phyloP scores from a whole-genome alignment of 139 green algal species.

The Coccomyxa sp. region DNA sequence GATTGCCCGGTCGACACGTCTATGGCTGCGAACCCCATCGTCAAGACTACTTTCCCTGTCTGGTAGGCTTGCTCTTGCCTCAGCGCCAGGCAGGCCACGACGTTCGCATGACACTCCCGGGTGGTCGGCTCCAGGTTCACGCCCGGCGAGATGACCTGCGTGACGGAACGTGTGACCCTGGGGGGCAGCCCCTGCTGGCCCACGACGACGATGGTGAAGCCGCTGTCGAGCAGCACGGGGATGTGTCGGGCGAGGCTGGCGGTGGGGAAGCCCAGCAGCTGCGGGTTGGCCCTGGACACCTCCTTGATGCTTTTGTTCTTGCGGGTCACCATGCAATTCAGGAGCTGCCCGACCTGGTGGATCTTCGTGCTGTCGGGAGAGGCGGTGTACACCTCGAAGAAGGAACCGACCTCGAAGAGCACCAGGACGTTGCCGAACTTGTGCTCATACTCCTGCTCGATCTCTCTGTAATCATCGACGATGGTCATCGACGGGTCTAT shows the following conservation, averaged over 20 bases:
- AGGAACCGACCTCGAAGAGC: not conserved
- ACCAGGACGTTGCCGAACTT: not conserved
- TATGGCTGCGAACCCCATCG: not conserved
- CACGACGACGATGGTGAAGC: not conserved
- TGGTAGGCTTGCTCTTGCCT: not conserved
- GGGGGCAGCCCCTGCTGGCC: not conserved
- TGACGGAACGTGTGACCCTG: not conserved
- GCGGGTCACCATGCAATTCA: not conserved
- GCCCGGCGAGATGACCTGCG: not conserved
- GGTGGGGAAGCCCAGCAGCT: not conserved
- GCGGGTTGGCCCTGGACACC: not conserved
- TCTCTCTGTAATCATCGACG: slow-evolving; percentile 1
- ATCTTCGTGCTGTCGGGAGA: not conserved
- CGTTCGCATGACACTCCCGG: not conserved
- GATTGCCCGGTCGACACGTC: not conserved
- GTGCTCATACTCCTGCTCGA: not conserved
- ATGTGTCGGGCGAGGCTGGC: not conserved
- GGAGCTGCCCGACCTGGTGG: not conserved
- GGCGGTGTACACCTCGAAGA: not conserved
- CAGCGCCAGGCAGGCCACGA: not conserved
- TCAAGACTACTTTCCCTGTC: not conserved
- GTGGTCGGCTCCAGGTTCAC: not conserved
- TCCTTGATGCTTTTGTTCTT: not conserved
- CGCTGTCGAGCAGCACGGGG: not conserved
- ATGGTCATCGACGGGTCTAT: not conserved